Conservation (phyloP, 2,329 filamentous ascomycete genomes). For the Onygena corvina region DNA sequence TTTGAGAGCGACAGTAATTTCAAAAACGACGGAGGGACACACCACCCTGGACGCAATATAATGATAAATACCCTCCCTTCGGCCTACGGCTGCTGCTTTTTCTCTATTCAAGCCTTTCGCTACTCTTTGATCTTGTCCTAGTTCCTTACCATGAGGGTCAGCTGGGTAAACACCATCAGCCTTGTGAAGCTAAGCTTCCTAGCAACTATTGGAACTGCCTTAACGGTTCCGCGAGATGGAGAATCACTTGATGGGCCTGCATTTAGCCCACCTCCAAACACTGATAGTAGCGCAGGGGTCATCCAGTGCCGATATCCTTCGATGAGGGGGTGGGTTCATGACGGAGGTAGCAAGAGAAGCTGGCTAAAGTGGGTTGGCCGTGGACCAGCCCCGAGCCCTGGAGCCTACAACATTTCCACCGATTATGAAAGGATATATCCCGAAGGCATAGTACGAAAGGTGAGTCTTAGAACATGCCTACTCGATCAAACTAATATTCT, state of each 20-base stretch:
- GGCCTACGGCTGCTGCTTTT: too few relatives aligned
- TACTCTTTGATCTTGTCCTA: not conserved
- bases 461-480: not conserved
- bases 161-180: too few relatives aligned
- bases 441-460: slow-evolving; percentile 10
- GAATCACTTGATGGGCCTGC: not conserved
- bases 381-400: slow-evolving; percentile 3
- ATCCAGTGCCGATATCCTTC: slow-evolving; percentile 12
- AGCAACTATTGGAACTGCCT: not conserved
- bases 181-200: not conserved
- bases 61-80: too few relatives aligned
- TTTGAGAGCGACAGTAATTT: too few relatives aligned
- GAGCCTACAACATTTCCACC: slow-evolving; percentile 9
- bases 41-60: too few relatives aligned
- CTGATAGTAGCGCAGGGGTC: slow-evolving; percentile 8
- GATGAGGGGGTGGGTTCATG: slow-evolving; percentile 11
- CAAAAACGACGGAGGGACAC: too few relatives aligned
- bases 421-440: slow-evolving; percentile 12
- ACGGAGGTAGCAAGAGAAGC: slow-evolving; percentile 7
- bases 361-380: slow-evolving; percentile 13
- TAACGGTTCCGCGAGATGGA: not conserved
- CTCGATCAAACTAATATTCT: not conserved
- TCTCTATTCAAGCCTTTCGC: not conserved
- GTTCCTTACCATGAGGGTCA: not conserved
- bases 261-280: slow-evolving; percentile 11